These are phyloP conservation scores for Crucihimalaya himalaica DNA, from an alignment of 345 rosid species.

Conservation along the genomic window DNA sequence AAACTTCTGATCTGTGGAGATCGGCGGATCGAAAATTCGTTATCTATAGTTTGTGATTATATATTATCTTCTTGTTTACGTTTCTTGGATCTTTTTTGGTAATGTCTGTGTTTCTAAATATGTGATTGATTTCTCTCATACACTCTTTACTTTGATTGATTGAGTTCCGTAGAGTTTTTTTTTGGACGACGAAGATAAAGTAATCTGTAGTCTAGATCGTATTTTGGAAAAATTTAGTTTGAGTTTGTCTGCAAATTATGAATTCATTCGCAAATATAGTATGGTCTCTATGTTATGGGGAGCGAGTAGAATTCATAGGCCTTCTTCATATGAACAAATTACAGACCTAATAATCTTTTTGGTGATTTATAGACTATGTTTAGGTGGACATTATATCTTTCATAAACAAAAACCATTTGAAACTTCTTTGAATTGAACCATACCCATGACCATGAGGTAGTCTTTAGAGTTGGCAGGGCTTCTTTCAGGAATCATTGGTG, in stretches of 20 bases:
- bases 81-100: slow-evolving; percentile 30
- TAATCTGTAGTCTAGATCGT: not conserved
- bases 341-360: not conserved
- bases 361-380: not conserved
- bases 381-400: not conserved
- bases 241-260: not conserved
- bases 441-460: slow-evolving; percentile 22
- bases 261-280: not conserved
- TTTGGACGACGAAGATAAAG: not conserved
- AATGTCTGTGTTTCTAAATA: slow-evolving; percentile 20
- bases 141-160: slow-evolving; percentile 3
- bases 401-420: not conserved
- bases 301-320: not conserved
- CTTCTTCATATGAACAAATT: not conserved
- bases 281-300: too few relatives aligned
- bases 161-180: not conserved
- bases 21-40: slow-evolving; percentile 60
- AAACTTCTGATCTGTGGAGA: slow-evolving; percentile 38
- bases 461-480: slow-evolving; percentile 14
- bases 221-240: not conserved
- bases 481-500: not conserved
- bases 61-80: not conserved
- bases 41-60: slow-evolving; percentile 29
- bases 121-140: not conserved
- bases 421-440: slow-evolving; percentile 14